Evolutionary conservation across 1,139 yeast genomes (phyloP).

Genomic region (Entelexis paramagnoliae): DNA sequence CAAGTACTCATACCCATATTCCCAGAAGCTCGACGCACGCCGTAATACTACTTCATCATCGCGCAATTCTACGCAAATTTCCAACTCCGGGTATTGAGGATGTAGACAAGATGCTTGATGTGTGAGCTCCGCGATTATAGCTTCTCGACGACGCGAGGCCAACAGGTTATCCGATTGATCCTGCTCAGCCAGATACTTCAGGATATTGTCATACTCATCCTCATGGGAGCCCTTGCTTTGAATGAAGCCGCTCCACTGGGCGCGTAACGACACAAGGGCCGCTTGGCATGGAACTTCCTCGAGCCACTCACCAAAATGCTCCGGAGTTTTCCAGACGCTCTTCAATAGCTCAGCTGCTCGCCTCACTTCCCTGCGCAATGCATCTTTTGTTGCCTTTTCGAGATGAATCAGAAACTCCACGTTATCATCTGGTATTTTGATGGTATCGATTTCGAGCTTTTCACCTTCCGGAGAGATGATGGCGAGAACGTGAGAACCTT

Average conservation of each 20-base stretch:
- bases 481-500: slow-evolving; percentile 36
- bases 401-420: slow-evolving; percentile 55
- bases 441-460: slow-evolving; percentile 33
- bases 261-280: slow-evolving; percentile 46
- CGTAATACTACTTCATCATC: background rate
- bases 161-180: slow-evolving; percentile 10
- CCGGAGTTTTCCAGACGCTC: slow-evolving; percentile 6
- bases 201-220: background rate
- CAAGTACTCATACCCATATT: slow-evolving; percentile 73
- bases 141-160: slow-evolving; percentile 14
- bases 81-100: slow-evolving; percentile 27
- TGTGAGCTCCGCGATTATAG: slow-evolving; percentile 13
- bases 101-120: slow-evolving; percentile 1
- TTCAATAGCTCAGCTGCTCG: slow-evolving; percentile 7
- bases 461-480: slow-evolving; percentile 60
- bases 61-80: slow-evolving; percentile 68
- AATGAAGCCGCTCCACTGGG: slow-evolving; percentile 2
- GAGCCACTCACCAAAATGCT: slow-evolving; percentile 31
- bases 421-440: slow-evolving; percentile 26
- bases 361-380: background rate
- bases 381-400: slow-evolving; percentile 33
- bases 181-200: slow-evolving; percentile 3
- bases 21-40: slow-evolving; percentile 28
- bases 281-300: slow-evolving; percentile 48
- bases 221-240: background rate